phyloP scores from a whole-genome alignment of 2,329 filamentous ascomycete species.

The Botrytis pseudocinerea region DNA sequence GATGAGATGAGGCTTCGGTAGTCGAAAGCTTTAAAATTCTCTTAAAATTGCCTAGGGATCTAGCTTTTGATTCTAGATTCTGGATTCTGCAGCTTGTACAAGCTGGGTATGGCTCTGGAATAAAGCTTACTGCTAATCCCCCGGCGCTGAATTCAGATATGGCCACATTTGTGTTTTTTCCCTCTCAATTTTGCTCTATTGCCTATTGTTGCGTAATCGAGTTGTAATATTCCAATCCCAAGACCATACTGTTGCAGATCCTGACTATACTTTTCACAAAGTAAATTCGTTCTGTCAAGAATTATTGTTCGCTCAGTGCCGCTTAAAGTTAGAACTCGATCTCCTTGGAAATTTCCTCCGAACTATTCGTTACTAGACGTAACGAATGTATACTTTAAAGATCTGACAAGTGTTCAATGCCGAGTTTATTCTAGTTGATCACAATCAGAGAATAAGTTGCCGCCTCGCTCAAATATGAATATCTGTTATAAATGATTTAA shows the following conservation, averaged over 20 bases:
- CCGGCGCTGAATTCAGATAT: background rate
- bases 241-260: background rate
- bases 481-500: background rate
- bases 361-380: too few species aligned
- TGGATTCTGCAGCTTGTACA: background rate
- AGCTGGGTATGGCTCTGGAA: background rate
- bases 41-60: background rate
- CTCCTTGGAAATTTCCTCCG: background rate
- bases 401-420: fast-evolving
- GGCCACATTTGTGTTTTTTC: background rate
- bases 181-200: background rate
- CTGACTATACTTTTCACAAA: background rate
- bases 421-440: background rate
- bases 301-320: background rate
- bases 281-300: background rate
- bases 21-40: background rate
- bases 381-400: background rate
- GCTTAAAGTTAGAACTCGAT: background rate
- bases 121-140: background rate
- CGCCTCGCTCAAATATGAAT: background rate
- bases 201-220: background rate
- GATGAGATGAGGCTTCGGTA: background rate
- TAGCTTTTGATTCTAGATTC: background rate
- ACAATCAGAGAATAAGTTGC: background rate
- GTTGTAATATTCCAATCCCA: background rate